phyloP scores from a whole-genome alignment of 768 basidiomycete genomes.

The Boletus fagicola region DNA sequence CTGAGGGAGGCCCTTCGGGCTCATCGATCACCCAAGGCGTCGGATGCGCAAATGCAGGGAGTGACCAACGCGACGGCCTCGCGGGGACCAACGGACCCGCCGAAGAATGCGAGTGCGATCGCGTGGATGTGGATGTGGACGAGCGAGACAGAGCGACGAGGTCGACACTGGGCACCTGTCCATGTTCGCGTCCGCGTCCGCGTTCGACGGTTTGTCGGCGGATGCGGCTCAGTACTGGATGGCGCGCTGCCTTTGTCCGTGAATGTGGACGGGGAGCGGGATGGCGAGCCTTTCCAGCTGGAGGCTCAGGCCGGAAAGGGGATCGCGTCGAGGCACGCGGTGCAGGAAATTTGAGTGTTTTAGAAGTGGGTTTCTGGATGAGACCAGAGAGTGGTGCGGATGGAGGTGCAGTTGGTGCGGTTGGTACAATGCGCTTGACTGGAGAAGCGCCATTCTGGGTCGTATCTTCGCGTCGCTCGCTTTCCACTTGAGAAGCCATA shows the following conservation, averaged over 20 bases:
- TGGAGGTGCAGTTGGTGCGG: neutral
- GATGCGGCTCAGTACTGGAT: slow-evolving; percentile 11
- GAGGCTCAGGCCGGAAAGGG: slow-evolving; percentile 18
- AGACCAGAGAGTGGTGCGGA: neutral
- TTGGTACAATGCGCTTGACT: neutral
- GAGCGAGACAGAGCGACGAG: slow-evolving; percentile 17
- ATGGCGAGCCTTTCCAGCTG: neutral
- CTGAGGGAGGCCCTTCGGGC: neutral
- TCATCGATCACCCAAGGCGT: slow-evolving; percentile 4
- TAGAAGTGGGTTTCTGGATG: neutral
- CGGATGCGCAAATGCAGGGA: slow-evolving; percentile 8
- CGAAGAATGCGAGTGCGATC: slow-evolving; percentile 15
- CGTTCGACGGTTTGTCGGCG: slow-evolving; percentile 16
- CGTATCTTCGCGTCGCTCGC: neutral
- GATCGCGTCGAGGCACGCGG: slow-evolving; percentile 20
- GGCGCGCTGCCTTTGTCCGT: slow-evolving; percentile 3
- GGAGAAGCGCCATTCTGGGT: neutral
- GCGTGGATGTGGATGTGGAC: slow-evolving; percentile 11
- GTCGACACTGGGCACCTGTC: slow-evolving; percentile 22
- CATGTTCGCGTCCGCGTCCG: neutral
- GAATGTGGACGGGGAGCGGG: neutral
- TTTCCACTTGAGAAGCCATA: neutral
- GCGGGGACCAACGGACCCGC: neutral
- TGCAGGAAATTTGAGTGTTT: slow-evolving; percentile 13
- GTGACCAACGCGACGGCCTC: slow-evolving; percentile 17